Evolutionary conservation across 2,329 filamentous ascomycete species (phyloP), one percentile per base, ranked within the genome.

Genomic region (Cladosporium sp.): DNA sequence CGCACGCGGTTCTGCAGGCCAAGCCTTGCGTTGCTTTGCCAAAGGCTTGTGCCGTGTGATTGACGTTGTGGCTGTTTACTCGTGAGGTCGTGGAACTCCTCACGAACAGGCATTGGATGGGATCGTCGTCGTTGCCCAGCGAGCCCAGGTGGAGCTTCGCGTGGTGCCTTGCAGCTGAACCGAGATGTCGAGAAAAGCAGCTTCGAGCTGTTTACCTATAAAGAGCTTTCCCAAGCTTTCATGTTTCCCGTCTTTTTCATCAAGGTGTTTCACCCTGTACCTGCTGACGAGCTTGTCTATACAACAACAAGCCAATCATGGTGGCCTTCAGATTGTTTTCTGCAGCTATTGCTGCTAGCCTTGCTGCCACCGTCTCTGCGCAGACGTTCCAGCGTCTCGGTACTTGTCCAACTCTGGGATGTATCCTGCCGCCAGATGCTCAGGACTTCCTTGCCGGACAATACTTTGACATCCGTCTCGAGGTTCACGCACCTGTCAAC

Each of bases 361-460:
- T 50, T 38, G 19, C 25, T 15, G 40, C 48, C 15, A 19, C 15
- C 12, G 53, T 47, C 25, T 54, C 63, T 49, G 76, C 76, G 30
- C 77, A 80, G 64, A 76, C 75, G n/a, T 79, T 75, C 62, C 76
- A 77, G 59, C 70, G 78, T 49, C 67, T 80, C 22, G 77, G 77
- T 55, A 70, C 74, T 49, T 81, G 78, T 60, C 78, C 78, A 27
- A 74, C 71, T 4, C 65, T 82, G 49, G 78, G 78, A 62, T 69
- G 55, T 62, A 70, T 82, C 50, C 75, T 80, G 50, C 78, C 78
- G 42, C 79, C 79, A 16, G 78, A 81, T 56, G 47, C 47, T 36
- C 83, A 85, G 56, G 88, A 93, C 62, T 93, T 93, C 71, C 78
- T 94, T 1, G 83, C 88, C 4, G 88, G 88, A 11, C 88, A 93